Evolutionary conservation across 2,329 filamentous ascomycete species (phyloP).

Genomic region (Xylariaceae sp.): DNA sequence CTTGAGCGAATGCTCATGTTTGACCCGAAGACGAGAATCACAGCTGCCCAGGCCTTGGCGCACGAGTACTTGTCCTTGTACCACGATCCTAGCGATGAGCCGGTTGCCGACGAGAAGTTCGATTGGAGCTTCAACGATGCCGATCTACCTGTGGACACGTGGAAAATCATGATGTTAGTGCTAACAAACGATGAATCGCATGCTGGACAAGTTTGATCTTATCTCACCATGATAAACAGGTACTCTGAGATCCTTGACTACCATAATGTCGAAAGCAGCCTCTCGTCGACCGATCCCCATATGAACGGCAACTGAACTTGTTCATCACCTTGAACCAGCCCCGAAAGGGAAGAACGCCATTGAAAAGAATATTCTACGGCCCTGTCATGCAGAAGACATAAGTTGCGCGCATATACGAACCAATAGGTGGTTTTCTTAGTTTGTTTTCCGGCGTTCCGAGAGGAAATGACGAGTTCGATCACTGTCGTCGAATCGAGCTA

Average conservation of each 20-base stretch:
- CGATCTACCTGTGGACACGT: constrained; percentile 95
- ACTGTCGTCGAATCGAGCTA: constrained; percentile 20
- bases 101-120: constrained; percentile 92
- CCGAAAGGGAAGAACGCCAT: constrained; percentile 20
- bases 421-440: constrained; percentile 20
- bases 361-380: constrained; percentile 23
- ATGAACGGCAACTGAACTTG: constrained; percentile 33
- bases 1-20: constrained; percentile 97
- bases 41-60: constrained; percentile 75
- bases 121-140: constrained; percentile 99
- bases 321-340: constrained; percentile 13
- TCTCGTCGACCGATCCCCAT: constrained; percentile 37
- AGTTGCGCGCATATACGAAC: constrained; percentile 12
- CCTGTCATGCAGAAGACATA: constrained; percentile 18
- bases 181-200: not conserved
- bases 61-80: constrained; percentile 95
- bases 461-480: constrained; percentile 24
- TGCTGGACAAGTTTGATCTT: constrained; percentile 20
- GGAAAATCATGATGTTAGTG: constrained; percentile 99
- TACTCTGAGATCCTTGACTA: constrained; percentile 99
- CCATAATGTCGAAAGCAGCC: constrained; percentile 74
- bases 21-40: constrained; percentile 92
- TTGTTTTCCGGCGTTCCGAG: constrained; percentile 29
- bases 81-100: constrained; percentile 95
- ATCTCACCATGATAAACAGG: constrained; percentile 46